Percentiles rank a stretch among this genome's conserved stretches.
Evolutionary conservation across 2,329 filamentous ascomycete genomes (phyloP).

Genomic region (Cladophialophora chaetospira): DNA sequence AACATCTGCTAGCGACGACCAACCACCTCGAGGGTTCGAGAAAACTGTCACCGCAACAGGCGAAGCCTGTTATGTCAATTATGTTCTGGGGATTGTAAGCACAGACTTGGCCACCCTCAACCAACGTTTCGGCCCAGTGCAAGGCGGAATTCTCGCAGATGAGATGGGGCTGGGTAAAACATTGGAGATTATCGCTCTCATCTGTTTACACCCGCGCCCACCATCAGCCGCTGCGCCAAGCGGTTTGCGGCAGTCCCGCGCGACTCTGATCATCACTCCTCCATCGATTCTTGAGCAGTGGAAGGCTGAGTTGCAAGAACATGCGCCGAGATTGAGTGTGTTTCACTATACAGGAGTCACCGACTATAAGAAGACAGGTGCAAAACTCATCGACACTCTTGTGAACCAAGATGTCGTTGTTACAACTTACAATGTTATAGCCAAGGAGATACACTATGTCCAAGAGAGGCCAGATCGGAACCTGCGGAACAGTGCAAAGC

Average conservation of each 20-base stretch:
- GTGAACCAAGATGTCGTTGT: slow-evolving; percentile 58
- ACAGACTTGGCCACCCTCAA: slow-evolving; percentile 40
- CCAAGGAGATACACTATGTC: slow-evolving; percentile 77
- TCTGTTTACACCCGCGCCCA: slow-evolving; percentile 44
- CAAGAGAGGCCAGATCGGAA: slow-evolving; percentile 69
- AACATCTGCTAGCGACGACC: slow-evolving; percentile 19
- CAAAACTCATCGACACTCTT: slow-evolving; percentile 51
- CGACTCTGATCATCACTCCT: slow-evolving; percentile 66
- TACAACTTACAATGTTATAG: slow-evolving; percentile 69
- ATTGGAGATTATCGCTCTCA: slow-evolving; percentile 51
- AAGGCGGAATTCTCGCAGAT: slow-evolving; percentile 52
- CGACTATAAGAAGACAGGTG: slow-evolving; percentile 35
- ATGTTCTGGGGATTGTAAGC: slow-evolving; percentile 44
- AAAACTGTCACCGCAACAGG: slow-evolving; percentile 43
- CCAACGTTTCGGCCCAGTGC: slow-evolving; percentile 37
- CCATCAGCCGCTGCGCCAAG: slow-evolving; percentile 21
- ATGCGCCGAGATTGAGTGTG: slow-evolving; percentile 60
- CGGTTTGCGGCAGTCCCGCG: slow-evolving; percentile 47
- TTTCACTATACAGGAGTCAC: slow-evolving; percentile 60
- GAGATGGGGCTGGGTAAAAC: slow-evolving; percentile 56
- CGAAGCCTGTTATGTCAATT: slow-evolving; percentile 43
- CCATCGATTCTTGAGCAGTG: slow-evolving; percentile 64
- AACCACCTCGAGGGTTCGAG: slow-evolving; percentile 41
- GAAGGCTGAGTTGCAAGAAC: slow-evolving; percentile 60
- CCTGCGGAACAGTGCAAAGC: slow-evolving; percentile 61